A percentile compares a stretch with the other conserved stretches of the same genome.
These are phyloP conservation scores for Naganishia cerealis DNA, from an alignment of 1,284 basidiomycete genomes.

Conservation along the genomic window DNA sequence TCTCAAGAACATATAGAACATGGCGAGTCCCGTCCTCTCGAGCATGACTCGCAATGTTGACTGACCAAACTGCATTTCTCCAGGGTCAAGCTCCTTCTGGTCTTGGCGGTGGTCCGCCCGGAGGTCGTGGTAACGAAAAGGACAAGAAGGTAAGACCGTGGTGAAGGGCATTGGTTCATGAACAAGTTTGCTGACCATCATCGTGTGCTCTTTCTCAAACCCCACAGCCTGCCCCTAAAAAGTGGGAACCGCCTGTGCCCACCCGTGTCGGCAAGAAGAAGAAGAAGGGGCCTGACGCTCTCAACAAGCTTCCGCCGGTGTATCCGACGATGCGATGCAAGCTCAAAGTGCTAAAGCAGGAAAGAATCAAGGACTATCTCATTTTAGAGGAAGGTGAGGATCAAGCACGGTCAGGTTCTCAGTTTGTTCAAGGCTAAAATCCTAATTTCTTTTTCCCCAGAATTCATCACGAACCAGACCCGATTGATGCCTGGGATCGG, in stretches of 20 bases:
- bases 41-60: no score
- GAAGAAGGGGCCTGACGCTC: conserved; percentile 83
- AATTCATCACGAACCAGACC: conserved; percentile 95
- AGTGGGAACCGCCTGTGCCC: conserved; percentile 98
- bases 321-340: conserved; percentile 94
- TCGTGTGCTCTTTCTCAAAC: not conserved
- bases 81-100: conserved; percentile 77
- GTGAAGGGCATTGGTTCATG: not conserved
- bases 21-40: conserved; percentile 1
- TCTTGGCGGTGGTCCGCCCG: conserved; percentile 56
- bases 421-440: not conserved
- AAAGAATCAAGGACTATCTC: conserved; percentile 97
- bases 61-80: not conserved
- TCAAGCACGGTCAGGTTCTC: not conserved
- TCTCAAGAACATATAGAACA: not conserved
- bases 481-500: conserved; percentile 73
- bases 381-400: conserved; percentile 75
- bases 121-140: conserved; percentile 56
- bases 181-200: conserved; percentile 3
- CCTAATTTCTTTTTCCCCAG: conserved; percentile 46
- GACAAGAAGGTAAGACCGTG: conserved; percentile 59
- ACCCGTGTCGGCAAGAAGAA: conserved; percentile 95
- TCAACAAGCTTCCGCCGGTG: conserved; percentile 88
- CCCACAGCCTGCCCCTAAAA: conserved; percentile 60
- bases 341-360: conserved; percentile 89